Evolutionary conservation across 192 early-diverging fungal genomes (phyloP), one percentile per base, ranked within the genome.

Genomic region (Backusella luteola): DNA sequence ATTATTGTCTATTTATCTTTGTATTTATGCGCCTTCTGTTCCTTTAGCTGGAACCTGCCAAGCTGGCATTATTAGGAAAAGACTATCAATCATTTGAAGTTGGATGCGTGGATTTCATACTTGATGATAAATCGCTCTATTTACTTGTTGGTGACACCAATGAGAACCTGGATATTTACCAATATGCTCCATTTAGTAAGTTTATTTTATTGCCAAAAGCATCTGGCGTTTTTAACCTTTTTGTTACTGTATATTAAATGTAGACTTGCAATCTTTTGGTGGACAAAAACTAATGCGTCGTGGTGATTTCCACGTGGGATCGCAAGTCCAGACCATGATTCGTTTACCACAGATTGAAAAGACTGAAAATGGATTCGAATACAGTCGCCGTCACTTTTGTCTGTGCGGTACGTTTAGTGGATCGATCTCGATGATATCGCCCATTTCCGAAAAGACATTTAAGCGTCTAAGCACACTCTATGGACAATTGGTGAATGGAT

Each of bases 391-490:
- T 32, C 42, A 73, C 34, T 78, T 81, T 71, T 89, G 87, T 68
- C 68, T 92, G n/a, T 88, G 85, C 35, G 85, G 84, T 81, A 81
- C 92, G 3, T 68, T 91, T 66, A 92, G 94, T 77, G 95, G 94
- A 39, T 83, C 90, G 4, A 79, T 96, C 26, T 79, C 75, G 7
- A 81, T 91, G 76, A 76, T 95, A 32, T 85, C 90, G 0, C 94
- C 96, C 19, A 87, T 98, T 29, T 88, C 95, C 0, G 98, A 99
- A 80, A 97, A 94, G 80, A 88, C 93, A 32, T 99, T 93, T 81
- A 98, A 97, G 84, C 90, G 98, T 23, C 80, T 98, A 34, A 90
- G 92, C 39, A 89, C 91, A 1, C 81, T 99, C 19, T 94, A 94
- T 75, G 86, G 91, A n/a, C 92, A 94, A 38, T 86, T 99, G 81